Percentiles rank a stretch among this genome's conserved stretches.
phyloP scores from a whole-genome alignment of 768 basidiomycete species.

The Russula sp. region DNA sequence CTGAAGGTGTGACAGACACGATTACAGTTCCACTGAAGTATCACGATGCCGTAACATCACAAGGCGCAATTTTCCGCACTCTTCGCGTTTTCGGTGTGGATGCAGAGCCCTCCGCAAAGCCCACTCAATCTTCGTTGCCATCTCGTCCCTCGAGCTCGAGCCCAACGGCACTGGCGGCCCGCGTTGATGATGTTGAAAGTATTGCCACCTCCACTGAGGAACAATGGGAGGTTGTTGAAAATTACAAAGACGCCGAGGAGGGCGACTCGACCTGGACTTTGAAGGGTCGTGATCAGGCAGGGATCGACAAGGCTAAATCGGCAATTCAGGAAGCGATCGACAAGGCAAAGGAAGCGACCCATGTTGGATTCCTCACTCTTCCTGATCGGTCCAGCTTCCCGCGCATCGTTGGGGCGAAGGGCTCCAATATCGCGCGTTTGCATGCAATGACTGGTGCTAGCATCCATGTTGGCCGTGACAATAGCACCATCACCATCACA shows the following conservation, averaged over 20 bases:
- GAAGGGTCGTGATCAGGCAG: slow-evolving; percentile 72
- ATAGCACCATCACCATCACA: slow-evolving; percentile 80
- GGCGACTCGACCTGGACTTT: slow-evolving; percentile 85
- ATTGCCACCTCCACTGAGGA: slow-evolving; percentile 41
- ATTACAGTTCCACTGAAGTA: slow-evolving; percentile 82
- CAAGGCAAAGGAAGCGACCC: slow-evolving; percentile 67
- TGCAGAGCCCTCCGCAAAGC: slow-evolving; percentile 71
- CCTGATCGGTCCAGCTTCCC: slow-evolving; percentile 84
- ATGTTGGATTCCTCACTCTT: slow-evolving; percentile 83
- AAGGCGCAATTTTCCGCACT: slow-evolving; percentile 82
- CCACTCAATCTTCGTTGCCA: slow-evolving; percentile 59
- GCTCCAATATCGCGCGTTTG: slow-evolving; percentile 83
- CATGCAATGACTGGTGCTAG: slow-evolving; percentile 88
- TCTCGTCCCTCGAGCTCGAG: slow-evolving; percentile 47
- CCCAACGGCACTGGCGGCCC: slow-evolving; percentile 50
- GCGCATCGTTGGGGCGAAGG: slow-evolving; percentile 89
- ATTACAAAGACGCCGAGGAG: slow-evolving; percentile 79
- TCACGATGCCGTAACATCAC: slow-evolving; percentile 81
- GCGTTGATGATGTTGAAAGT: slow-evolving; percentile 58
- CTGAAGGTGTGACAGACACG: slow-evolving; percentile 54
- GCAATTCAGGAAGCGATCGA: slow-evolving; percentile 66
- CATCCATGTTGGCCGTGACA: slow-evolving; percentile 86
- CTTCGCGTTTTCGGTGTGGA: slow-evolving; percentile 80
- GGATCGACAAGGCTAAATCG: slow-evolving; percentile 71
- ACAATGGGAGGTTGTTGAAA: slow-evolving; percentile 74